phyloP scores from a whole-genome alignment of 345 rosid genomes.

The Citropsis articulata region DNA sequence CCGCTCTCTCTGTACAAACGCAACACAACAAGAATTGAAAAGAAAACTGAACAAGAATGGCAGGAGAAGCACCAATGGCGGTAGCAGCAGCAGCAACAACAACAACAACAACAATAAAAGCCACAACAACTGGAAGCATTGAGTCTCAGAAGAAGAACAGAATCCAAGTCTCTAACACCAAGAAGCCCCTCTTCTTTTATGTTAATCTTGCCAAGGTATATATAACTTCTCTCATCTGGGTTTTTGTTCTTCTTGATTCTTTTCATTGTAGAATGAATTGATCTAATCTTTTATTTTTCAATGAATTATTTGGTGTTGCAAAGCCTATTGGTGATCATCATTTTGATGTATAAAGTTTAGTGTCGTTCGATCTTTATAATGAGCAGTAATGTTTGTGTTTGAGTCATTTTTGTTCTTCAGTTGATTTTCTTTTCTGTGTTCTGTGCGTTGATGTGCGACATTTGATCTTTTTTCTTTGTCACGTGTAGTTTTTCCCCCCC shows the following conservation, averaged over 20 bases:
- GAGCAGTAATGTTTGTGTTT: neutral
- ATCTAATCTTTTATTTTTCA: no score
- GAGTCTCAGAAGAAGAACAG: conserved; percentile 57
- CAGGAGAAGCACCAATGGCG: conserved; percentile 2
- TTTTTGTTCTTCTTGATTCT: neutral
- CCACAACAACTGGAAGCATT: conserved; percentile 8
- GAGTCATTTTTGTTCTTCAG: neutral
- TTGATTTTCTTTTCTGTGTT: no score
- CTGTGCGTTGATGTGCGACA: no score
- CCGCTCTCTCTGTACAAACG: neutral
- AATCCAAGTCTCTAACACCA: conserved; percentile 66
- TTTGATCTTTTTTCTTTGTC: no score
- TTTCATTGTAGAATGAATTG: neutral
- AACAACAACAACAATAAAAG: no score
- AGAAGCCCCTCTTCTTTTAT: conserved; percentile 65
- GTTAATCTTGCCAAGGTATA: conserved; percentile 66
- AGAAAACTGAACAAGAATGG: neutral
- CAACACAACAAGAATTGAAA: neutral
- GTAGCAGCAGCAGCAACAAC: neutral
- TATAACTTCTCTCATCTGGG: neutral
- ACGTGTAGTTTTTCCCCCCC: no score
- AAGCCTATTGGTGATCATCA: neutral
- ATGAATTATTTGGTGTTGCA: no score
- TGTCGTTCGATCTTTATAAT: neutral
- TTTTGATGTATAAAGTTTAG: no score